Evolutionary conservation across 441 rosid species (phyloP).

Genomic region (Melastoma candidum): DNA sequence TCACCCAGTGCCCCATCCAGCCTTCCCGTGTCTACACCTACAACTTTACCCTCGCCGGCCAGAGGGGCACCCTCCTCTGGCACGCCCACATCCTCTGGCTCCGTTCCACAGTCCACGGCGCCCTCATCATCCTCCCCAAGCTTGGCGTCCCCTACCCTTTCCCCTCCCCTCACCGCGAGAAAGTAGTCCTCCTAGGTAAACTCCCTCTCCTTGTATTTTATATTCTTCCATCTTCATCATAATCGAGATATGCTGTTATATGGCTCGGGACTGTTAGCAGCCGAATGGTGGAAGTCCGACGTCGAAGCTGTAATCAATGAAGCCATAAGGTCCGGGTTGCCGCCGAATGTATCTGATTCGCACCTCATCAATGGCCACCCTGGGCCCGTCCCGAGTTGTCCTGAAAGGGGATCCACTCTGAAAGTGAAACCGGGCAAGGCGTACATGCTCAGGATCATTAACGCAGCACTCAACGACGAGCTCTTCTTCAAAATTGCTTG

Average conservation of each 20-base stretch:
- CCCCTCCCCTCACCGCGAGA: constrained; percentile 40
- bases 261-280: constrained; percentile 12
- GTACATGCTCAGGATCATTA: constrained; percentile 17
- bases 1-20: constrained; percentile 17
- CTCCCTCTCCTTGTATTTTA: no score
- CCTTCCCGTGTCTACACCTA: constrained; percentile 28
- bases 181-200: constrained; percentile 33
- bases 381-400: constrained; percentile 41
- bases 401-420: constrained; percentile 9
- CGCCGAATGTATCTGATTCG: constrained; percentile 44
- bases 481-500: constrained; percentile 13
- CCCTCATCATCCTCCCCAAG: constrained; percentile 39
- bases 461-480: not conserved
- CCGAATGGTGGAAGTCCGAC: constrained; percentile 53
- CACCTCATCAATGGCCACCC: constrained; percentile 52
- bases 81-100: constrained; percentile 19
- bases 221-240: no score
- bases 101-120: constrained; percentile 45
- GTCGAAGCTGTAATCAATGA: constrained; percentile 37
- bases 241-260: no score
- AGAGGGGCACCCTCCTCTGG: constrained; percentile 19
- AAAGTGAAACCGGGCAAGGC: constrained; percentile 7
- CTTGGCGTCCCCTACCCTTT: constrained; percentile 36
- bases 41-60: constrained; percentile 18
- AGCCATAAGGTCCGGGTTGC: constrained; percentile 33